Evolutionary conservation across 331 rosid species (phyloP).

Genomic region (Malus hybrid): DNA sequence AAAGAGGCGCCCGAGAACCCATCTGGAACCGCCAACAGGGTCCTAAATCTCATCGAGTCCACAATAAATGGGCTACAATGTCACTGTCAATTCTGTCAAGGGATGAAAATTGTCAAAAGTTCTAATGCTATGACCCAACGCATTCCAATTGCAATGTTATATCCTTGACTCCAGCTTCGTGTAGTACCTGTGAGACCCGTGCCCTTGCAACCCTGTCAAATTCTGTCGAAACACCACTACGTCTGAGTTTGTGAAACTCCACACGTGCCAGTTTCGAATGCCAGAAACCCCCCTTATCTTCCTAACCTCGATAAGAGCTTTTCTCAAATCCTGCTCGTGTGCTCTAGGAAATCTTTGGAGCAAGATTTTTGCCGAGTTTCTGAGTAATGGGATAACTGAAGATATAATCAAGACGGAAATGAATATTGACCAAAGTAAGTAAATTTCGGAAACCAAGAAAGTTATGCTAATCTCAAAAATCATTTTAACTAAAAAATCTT

Average conservation of each 20-base stretch:
- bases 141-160: constrained; percentile 80
- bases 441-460: no score
- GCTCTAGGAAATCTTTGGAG: constrained; percentile 84
- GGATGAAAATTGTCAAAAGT: not conserved
- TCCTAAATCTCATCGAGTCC: not conserved
- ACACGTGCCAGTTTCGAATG: constrained; percentile 53
- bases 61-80: not conserved
- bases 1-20: not conserved
- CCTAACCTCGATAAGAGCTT: constrained; percentile 39
- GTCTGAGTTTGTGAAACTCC: constrained; percentile 85
- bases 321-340: constrained; percentile 51
- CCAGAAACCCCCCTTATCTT: constrained; percentile 63
- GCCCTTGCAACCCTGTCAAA: constrained; percentile 48
- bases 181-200: constrained; percentile 49
- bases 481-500: no score
- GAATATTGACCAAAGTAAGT: constrained; percentile 27
- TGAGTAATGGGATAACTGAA: constrained; percentile 82
- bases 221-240: constrained; percentile 63
- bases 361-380: constrained; percentile 81
- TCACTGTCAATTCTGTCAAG: not conserved
- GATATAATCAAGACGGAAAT: constrained; percentile 74
- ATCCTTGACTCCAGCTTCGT: constrained; percentile 75
- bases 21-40: not conserved
- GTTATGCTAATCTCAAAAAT: no score
- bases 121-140: constrained; percentile 15